These are phyloP conservation scores for Myxozyma geophila DNA, from an alignment of 805 yeast species.

Conservation along the genomic window DNA sequence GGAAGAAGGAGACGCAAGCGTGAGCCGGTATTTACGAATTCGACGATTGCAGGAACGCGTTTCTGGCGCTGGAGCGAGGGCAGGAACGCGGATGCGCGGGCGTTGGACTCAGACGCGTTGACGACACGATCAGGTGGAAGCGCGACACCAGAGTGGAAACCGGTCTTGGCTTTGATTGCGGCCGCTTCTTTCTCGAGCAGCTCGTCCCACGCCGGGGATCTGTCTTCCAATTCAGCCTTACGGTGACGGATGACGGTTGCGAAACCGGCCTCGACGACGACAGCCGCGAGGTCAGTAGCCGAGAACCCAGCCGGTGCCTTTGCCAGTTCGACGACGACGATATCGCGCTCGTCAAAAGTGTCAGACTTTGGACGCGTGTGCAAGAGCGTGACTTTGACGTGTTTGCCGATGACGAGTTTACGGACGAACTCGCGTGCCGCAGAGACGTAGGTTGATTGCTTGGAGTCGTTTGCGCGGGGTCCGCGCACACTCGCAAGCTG, in stretches of 20 bases:
- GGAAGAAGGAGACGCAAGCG: constrained; percentile 71
- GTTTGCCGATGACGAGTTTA: constrained; percentile 69
- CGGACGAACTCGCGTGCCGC: constrained; percentile 78
- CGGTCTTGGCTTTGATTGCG: constrained; percentile 61
- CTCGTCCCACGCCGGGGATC: constrained; percentile 77
- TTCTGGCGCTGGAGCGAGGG: constrained; percentile 70
- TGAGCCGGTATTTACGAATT: constrained; percentile 68
- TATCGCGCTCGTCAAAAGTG: constrained; percentile 65
- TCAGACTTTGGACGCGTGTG: constrained; percentile 66
- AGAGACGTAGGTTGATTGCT: constrained; percentile 60
- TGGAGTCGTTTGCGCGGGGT: constrained; percentile 67
- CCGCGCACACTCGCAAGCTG: constrained; percentile 78
- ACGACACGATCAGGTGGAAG: constrained; percentile 65
- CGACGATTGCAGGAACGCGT: constrained; percentile 70
- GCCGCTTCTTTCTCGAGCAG: constrained; percentile 69
- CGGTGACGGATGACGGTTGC: constrained; percentile 81
- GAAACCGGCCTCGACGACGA: constrained; percentile 65
- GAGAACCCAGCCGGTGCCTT: constrained; percentile 41
- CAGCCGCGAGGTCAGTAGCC: constrained; percentile 63
- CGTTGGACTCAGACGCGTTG: constrained; percentile 76
- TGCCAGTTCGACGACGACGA: constrained; percentile 56
- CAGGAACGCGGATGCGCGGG: constrained; percentile 74
- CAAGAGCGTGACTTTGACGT: constrained; percentile 63
- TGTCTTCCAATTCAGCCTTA: constrained; percentile 67
- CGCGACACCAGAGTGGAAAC: constrained; percentile 64